Base-by-base conservation (phyloP, 1,139 yeast genomes). In the Protomyces gravidus region DNA sequence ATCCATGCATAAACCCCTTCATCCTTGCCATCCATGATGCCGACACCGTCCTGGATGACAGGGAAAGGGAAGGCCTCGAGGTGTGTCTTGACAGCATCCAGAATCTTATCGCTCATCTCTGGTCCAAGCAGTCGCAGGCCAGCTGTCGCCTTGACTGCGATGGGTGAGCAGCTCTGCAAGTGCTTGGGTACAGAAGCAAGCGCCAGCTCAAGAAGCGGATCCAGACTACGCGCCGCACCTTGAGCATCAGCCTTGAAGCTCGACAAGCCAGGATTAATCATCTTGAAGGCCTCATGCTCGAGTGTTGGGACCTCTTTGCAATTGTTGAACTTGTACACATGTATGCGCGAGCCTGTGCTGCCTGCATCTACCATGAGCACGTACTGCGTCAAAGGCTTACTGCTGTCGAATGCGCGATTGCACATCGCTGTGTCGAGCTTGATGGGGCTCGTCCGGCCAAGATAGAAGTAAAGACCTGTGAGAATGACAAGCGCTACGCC, bases 1-100 rank as follows among this genome's bases (percentile, higher is more conserved):
- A 92, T 86, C 99, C 99, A 92, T 0, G 98, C 98, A 69, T 83
- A 92, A n/a, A 92, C 97, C 71, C 98, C 99, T 76, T 92, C 98
- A 68, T 90, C 96, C 64, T 82, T 85, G 66, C 98, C 98, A 62
- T 87, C 92, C 97, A 92, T 90, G 68, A 92, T 86, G 9, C 90
- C 80, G 62, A 92, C 79, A 61, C 97, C 97, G 62, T 88, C 86
- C 53, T 84, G 89, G 51, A 89, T 95, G 46, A 92, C 89, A 1
- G 96, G 86, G 76, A 92, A 94, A 56, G 97, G 97, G 71, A 82
- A 92, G 1, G 75, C 73, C 69, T 86, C 88, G 63, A 92, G 76
- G 70, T 89, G 95, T 15, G 70, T 69, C 70, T 86, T 80, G 45
- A 92, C 97, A 63, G 89, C 89, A 7, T 75, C 77, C 68, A 92